Evolutionary conservation across 345 rosid genomes (phyloP).

Genomic region (Syzygium oleosum): DNA sequence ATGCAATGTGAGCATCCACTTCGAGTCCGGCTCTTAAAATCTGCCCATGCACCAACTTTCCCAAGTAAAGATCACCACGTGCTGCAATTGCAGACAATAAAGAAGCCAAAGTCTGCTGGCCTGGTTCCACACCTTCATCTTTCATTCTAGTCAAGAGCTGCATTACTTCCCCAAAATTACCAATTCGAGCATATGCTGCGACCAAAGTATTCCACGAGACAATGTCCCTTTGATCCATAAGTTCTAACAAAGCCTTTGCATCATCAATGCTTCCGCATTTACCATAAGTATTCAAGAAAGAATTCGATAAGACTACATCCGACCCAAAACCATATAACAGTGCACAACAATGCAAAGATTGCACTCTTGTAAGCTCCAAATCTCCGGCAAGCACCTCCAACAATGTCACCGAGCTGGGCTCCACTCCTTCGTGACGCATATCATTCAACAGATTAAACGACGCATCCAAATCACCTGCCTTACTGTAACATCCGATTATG

Average conservation of each 20-base stretch:
- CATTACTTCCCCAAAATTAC: slow-evolving; percentile 23
- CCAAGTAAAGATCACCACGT: slow-evolving; percentile 28
- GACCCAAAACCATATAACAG: slow-evolving; percentile 31
- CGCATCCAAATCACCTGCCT: slow-evolving; percentile 15
- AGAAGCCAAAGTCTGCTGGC: slow-evolving; percentile 38
- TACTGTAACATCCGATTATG: slow-evolving; percentile 41
- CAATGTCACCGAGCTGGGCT: slow-evolving; percentile 48
- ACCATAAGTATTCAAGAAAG: slow-evolving; percentile 36
- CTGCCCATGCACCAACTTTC: slow-evolving; percentile 50
- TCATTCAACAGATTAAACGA: slow-evolving; percentile 27
- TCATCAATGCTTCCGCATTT: slow-evolving; percentile 29
- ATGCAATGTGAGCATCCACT: slow-evolving; percentile 42
- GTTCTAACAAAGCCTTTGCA: slow-evolving; percentile 35
- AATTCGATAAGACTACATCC: slow-evolving; percentile 26
- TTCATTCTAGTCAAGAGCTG: slow-evolving; percentile 33
- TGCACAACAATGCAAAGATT: slow-evolving; percentile 40
- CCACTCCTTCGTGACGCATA: slow-evolving; percentile 34
- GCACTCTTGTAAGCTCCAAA: slow-evolving; percentile 21
- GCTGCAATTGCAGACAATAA: slow-evolving; percentile 27
- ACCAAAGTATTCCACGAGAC: slow-evolving; percentile 53
- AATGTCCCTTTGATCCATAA: slow-evolving; percentile 37
- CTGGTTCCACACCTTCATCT: slow-evolving; percentile 28
- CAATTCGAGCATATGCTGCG: slow-evolving; percentile 32
- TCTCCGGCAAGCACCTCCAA: slow-evolving; percentile 36
- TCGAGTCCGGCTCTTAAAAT: slow-evolving; percentile 35